Conservation (phyloP, 306 rosid genomes). For the Malus orientalis region DNA sequence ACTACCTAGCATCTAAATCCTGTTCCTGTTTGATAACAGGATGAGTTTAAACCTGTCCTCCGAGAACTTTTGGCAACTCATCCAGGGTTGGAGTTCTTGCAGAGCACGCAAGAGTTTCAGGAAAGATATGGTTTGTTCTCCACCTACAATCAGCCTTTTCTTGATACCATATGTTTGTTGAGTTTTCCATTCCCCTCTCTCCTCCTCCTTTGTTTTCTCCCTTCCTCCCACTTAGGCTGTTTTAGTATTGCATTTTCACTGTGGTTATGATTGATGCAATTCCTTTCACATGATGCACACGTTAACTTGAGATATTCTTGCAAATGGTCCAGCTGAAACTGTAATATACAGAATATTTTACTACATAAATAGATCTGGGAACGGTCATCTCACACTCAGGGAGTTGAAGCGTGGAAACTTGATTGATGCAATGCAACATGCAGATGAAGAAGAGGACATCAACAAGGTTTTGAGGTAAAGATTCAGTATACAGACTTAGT, state of each 20-base stretch:
- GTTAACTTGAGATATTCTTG: conserved; percentile 27
- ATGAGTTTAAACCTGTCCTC: conserved; percentile 93
- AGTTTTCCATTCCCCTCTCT: not conserved
- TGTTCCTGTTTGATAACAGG: conserved; percentile 35
- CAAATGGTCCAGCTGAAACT: conserved; percentile 87
- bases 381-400: conserved; percentile 82
- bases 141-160: conserved; percentile 3
- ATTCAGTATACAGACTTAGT: conserved; percentile 4
- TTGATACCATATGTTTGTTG: not conserved
- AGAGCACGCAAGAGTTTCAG: conserved; percentile 98
- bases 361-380: conserved; percentile 89
- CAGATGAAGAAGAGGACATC: conserved; percentile 98
- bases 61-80: conserved; percentile 94
- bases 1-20: not conserved
- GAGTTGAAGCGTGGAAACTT: conserved; percentile 93
- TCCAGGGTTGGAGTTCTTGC: conserved; percentile 96
- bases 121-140: conserved; percentile 93
- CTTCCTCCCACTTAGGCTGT: not conserved
- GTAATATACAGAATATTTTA: conserved; percentile 96
- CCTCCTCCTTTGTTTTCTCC: not conserved
- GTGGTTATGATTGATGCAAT: not conserved
- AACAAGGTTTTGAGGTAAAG: conserved; percentile 95
- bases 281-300: not conserved
- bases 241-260: not conserved
- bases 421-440: conserved; percentile 99